A percentile compares a stretch with the other conserved stretches of the same genome.
Evolutionary conservation across 2,329 filamentous ascomycete genomes (phyloP).

Genomic region (Talaromyces sp.): DNA sequence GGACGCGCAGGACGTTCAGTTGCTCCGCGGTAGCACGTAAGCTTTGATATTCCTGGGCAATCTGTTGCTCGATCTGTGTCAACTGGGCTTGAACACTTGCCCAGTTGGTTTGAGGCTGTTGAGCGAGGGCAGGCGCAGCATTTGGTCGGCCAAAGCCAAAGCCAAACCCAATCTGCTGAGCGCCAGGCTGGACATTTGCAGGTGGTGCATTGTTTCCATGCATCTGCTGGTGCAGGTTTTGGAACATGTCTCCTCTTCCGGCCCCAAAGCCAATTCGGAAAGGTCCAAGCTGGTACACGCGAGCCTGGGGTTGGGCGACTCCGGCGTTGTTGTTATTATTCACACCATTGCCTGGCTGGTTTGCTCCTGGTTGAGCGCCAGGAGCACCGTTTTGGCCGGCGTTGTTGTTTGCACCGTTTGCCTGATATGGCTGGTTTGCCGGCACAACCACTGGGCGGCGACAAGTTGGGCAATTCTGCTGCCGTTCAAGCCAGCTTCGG

Average conservation of each 20-base stretch:
- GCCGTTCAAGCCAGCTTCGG: constrained; percentile 93
- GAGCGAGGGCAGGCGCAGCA: constrained; percentile 12
- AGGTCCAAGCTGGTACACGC: constrained; percentile 69
- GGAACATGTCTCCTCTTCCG: constrained; percentile 56
- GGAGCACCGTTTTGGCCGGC: constrained; percentile 17
- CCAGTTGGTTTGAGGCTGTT: constrained; percentile 18
- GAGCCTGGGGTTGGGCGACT: constrained; percentile 44
- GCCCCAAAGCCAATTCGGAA: constrained; percentile 65
- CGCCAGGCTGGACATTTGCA: constrained; percentile 25
- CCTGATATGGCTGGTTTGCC: constrained; percentile 27
- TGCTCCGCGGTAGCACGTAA: constrained; percentile 64
- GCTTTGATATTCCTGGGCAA: constrained; percentile 61
- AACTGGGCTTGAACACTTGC: constrained; percentile 54
- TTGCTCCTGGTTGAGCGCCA: constrained; percentile 26
- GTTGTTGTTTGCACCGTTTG: constrained; percentile 21
- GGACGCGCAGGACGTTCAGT: constrained; percentile 59
- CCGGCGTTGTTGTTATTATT: constrained; percentile 28
- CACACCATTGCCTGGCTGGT: constrained; percentile 32
- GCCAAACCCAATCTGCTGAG: constrained; percentile 28
- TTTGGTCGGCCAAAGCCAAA: constrained; percentile 36
- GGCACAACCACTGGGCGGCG: constrained; percentile 68
- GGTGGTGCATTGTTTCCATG: constrained; percentile 41
- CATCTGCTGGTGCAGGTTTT: constrained; percentile 62
- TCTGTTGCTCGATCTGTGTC: constrained; percentile 61
- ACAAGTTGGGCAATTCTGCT: constrained; percentile 96